Percentiles rank a stretch among this genome's conserved stretches.
These are phyloP conservation scores for Colletotrichum cordylinicola DNA, from an alignment of 2,329 filamentous ascomycete genomes.

Conservation along the genomic window DNA sequence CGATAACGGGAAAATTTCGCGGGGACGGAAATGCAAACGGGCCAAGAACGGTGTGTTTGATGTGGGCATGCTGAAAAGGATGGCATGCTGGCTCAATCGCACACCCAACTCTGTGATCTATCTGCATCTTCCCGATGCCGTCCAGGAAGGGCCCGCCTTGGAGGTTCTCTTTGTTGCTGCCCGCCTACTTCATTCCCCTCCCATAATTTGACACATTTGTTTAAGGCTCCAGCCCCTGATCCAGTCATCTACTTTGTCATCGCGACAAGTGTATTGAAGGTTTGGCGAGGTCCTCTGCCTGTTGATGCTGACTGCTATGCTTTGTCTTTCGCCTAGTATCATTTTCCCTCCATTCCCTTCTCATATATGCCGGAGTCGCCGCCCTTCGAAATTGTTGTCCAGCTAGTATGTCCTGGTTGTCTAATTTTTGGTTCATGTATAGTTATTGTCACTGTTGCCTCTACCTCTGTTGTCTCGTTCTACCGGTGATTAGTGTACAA, in stretches of 20 bases:
- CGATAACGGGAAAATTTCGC: neutral
- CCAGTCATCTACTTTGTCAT: neutral
- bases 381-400: too few species aligned
- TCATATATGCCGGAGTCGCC: too few species aligned
- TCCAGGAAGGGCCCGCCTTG: neutral
- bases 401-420: too few species aligned
- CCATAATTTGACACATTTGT: neutral
- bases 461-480: too few species aligned
- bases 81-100: neutral
- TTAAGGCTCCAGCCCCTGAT: neutral
- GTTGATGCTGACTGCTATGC: too few species aligned
- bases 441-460: too few species aligned
- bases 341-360: too few species aligned
- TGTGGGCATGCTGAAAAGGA: neutral
- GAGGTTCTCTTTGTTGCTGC: neutral
- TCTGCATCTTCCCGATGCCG: neutral
- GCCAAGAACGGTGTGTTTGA: neutral
- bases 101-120: neutral
- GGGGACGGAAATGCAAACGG: neutral
- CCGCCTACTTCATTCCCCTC: neutral
- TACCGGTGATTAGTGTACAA: too few species aligned
- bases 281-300: too few species aligned
- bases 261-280: too few species aligned
- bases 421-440: too few species aligned
- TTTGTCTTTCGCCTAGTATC: too few species aligned